These are phyloP conservation scores for Vitis riparia DNA, from an alignment of 164 flowering plant species.

Conservation along the genomic window DNA sequence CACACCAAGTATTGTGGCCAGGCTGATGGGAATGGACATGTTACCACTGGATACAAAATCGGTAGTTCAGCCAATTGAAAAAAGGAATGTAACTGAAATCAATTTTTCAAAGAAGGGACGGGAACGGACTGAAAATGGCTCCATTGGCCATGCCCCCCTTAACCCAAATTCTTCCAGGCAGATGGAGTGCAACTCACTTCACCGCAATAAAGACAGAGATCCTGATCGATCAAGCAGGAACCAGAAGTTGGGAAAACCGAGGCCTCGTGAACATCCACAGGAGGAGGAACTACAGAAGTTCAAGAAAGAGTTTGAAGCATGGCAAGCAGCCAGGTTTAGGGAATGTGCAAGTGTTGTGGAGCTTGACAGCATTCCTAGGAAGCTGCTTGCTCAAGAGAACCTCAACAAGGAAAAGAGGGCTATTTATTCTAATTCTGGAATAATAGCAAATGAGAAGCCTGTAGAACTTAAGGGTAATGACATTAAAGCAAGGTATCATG, in stretches of 20 bases:
- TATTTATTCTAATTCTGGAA: conserved; percentile 30
- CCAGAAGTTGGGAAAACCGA: conserved; percentile 36
- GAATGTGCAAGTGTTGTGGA: conserved; percentile 62
- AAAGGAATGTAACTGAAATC: conserved; percentile 27
- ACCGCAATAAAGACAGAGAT: conserved; percentile 20
- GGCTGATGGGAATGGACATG: conserved; percentile 87
- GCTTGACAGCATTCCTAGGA: conserved; percentile 32
- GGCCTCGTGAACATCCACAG: conserved; percentile 87
- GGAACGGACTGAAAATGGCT: conserved; percentile 27
- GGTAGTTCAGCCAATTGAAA: conserved; percentile 28
- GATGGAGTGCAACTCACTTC: conserved; percentile 21
- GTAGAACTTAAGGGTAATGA: conserved; percentile 20
- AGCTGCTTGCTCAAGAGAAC: conserved; percentile 54
- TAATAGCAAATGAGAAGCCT: conserved; percentile 23
- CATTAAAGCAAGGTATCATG: conserved; percentile 18
- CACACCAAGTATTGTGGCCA: conserved; percentile 81
- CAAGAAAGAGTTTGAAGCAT: conserved; percentile 96
- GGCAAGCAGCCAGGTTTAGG: conserved; percentile 78
- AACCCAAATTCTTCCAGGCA: conserved; percentile 34
- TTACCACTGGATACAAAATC: conserved; percentile 54
- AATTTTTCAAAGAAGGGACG: conserved; percentile 32
- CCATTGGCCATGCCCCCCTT: conserved; percentile 26
- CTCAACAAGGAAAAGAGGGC: conserved; percentile 53
- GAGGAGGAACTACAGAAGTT: conserved; percentile 94
- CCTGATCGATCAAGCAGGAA: conserved; percentile 23